Evolutionary conservation across 495 filamentous ascomycete species (phyloP).

Genomic region (Evernia prunastri): DNA sequence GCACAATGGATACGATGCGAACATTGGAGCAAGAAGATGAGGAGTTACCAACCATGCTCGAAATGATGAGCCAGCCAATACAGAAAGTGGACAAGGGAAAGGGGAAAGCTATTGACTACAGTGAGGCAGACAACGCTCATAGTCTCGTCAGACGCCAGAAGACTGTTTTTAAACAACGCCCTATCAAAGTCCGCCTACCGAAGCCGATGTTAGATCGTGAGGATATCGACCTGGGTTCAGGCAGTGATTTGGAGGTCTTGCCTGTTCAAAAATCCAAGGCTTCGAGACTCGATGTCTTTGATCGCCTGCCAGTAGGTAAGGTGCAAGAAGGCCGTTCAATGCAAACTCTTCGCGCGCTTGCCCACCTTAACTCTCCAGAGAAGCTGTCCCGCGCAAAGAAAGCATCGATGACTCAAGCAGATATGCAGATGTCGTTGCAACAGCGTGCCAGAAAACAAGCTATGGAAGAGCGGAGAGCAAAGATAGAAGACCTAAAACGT

Average conservation of each 20-base stretch:
- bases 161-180: slow-evolving; percentile 12
- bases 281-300: slow-evolving; percentile 54
- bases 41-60: slow-evolving; percentile 25
- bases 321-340: slow-evolving; percentile 58
- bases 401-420: slow-evolving; percentile 55
- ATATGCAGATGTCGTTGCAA: slow-evolving; percentile 62
- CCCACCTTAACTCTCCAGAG: slow-evolving; percentile 62
- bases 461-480: slow-evolving; percentile 65
- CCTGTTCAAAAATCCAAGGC: slow-evolving; percentile 37
- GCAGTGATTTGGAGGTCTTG: slow-evolving; percentile 61
- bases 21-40: slow-evolving; percentile 9
- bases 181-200: slow-evolving; percentile 17
- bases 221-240: slow-evolving; percentile 46
- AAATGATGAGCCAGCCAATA: slow-evolving; percentile 22
- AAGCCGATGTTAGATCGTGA: slow-evolving; percentile 17
- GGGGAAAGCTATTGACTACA: slow-evolving; percentile 37
- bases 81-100: slow-evolving; percentile 50
- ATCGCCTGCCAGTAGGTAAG: slow-evolving; percentile 54
- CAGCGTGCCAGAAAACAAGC: slow-evolving; percentile 75
- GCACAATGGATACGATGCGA: background rate
- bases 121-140: slow-evolving; percentile 6
- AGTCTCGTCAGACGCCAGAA: slow-evolving; percentile 13
- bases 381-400: slow-evolving; percentile 39
- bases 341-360: slow-evolving; percentile 61
- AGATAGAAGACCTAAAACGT: slow-evolving; percentile 65